These are phyloP conservation scores for Peronosclerospora sorghi DNA, from an alignment of 352 stramenopile genomes.

Conservation along the genomic window DNA sequence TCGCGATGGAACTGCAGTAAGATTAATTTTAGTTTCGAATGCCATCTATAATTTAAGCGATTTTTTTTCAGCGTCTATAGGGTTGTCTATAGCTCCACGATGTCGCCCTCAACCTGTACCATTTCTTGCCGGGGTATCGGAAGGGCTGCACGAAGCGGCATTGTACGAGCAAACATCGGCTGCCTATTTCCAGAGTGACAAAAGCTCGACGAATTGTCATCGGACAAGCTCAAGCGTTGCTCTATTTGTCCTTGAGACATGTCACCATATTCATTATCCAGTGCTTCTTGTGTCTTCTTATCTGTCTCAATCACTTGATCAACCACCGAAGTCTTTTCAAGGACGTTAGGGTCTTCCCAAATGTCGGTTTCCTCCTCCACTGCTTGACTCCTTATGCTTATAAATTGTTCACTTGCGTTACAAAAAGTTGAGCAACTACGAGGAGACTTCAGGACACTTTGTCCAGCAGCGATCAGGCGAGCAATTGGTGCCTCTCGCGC, in stretches of 20 bases:
- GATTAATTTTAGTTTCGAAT: too few relatives aligned
- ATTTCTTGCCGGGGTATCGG: constrained; percentile 30
- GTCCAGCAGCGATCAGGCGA: constrained; percentile 48
- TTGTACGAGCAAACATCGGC: constrained; percentile 19
- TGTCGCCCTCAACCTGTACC: constrained; percentile 45
- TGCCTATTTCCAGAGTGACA: constrained; percentile 12
- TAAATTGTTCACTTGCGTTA: constrained; percentile 20
- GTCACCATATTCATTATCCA: neutral
- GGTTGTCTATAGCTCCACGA: constrained; percentile 35
- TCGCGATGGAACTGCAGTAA: too few relatives aligned
- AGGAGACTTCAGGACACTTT: constrained; percentile 28
- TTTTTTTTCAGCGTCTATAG: neutral
- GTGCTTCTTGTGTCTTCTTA: neutral
- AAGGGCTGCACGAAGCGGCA: constrained; percentile 25
- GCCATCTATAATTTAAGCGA: constrained; percentile 8
- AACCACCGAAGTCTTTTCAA: neutral
- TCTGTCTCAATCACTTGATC: constrained; percentile 4
- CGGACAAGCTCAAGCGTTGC: constrained; percentile 3
- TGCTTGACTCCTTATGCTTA: constrained; percentile 19
- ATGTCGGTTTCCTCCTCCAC: constrained; percentile 20
- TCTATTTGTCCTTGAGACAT: constrained; percentile 1
- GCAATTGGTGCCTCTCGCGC: constrained; percentile 40
- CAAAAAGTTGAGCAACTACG: constrained; percentile 17
- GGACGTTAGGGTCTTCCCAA: constrained; percentile 7
- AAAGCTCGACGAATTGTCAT: constrained; percentile 8